A percentile compares a stretch with the other conserved stretches of the same genome.
Evolutionary conservation across 345 rosid species (phyloP).

Genomic region (Clarkia xantiana): DNA sequence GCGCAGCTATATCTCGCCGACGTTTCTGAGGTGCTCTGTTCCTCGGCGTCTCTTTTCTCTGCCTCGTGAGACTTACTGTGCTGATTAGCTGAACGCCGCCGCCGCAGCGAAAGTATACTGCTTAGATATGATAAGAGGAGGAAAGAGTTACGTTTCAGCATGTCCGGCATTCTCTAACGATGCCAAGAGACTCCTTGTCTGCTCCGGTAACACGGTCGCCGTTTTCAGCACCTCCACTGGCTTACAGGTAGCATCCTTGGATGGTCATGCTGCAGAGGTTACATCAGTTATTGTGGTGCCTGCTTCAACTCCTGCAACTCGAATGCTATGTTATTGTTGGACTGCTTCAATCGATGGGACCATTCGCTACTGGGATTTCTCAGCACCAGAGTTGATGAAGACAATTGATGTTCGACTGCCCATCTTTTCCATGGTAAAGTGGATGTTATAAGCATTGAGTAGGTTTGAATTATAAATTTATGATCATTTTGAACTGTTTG

Average conservation of each 20-base stretch:
- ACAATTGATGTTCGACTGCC: slow-evolving; percentile 45
- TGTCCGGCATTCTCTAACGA: slow-evolving; percentile 91
- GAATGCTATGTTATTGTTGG: slow-evolving; percentile 66
- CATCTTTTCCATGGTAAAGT: slow-evolving; percentile 60
- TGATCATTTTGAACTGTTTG: background rate
- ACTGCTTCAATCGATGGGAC: slow-evolving; percentile 91
- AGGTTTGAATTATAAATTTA: background rate
- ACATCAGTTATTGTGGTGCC: slow-evolving; percentile 69
- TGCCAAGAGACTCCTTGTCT: slow-evolving; percentile 67
- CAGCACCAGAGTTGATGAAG: slow-evolving; percentile 59
- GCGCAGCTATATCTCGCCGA: too few species aligned
- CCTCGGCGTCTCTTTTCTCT: too few species aligned
- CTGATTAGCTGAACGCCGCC: too few species aligned
- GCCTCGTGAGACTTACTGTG: too few species aligned
- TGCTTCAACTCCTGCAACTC: slow-evolving; percentile 35
- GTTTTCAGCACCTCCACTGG: slow-evolving; percentile 81
- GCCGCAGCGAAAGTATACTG: too few species aligned
- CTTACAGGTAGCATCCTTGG: slow-evolving; percentile 67
- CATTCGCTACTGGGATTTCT: slow-evolving; percentile 81
- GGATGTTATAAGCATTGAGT: background rate
- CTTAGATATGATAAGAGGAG: slow-evolving; percentile 56
- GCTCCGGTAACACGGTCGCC: slow-evolving; percentile 59
- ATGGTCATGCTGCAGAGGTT: slow-evolving; percentile 66
- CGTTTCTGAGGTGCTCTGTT: too few species aligned
- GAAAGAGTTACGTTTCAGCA: slow-evolving; percentile 55